phyloP scores from a whole-genome alignment of 1,284 basidiomycete species.

The Trichosporon sp. region DNA sequence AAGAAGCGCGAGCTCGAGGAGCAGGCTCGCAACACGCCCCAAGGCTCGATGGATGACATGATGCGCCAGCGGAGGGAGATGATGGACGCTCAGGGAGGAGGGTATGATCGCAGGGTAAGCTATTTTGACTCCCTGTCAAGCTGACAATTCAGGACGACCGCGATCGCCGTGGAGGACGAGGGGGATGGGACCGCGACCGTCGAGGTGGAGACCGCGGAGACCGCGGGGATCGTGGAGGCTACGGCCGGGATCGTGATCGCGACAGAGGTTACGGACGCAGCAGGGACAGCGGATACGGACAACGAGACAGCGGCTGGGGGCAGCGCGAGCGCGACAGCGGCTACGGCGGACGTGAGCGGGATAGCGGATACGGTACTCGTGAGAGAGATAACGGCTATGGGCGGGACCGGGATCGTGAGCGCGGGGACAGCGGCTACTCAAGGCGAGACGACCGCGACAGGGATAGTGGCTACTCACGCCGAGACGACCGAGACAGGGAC shows the following conservation, averaged over 20 bases:
- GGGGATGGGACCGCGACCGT: constrained; percentile 6
- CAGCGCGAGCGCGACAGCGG: constrained; percentile 2
- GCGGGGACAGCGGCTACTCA: constrained; percentile 2
- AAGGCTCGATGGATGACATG: constrained; percentile 11
- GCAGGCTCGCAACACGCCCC: constrained; percentile 56
- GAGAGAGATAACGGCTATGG: constrained; percentile 15
- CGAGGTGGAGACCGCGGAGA: constrained; percentile 6
- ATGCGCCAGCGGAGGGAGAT: constrained; percentile 17
- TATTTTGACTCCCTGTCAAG: neutral
- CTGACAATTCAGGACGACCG: constrained; percentile 7
- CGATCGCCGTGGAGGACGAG: constrained; percentile 4
- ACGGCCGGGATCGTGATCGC: neutral
- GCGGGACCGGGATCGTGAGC: no score
- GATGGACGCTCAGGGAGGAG: constrained; percentile 6
- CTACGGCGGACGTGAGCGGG: constrained; percentile 11
- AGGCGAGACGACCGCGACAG: neutral
- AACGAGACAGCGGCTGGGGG: neutral
- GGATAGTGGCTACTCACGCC: neutral
- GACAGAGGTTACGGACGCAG: constrained; percentile 4
- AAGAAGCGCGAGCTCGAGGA: constrained; percentile 90
- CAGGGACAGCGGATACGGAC: constrained; percentile 5
- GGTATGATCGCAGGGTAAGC: neutral
- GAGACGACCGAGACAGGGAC: neutral
- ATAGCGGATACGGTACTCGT: constrained; percentile 11
- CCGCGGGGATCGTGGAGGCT: neutral